Base-by-base conservation (phyloP, 768 basidiomycete genomes). In the Asterophora lycoperdoides region DNA sequence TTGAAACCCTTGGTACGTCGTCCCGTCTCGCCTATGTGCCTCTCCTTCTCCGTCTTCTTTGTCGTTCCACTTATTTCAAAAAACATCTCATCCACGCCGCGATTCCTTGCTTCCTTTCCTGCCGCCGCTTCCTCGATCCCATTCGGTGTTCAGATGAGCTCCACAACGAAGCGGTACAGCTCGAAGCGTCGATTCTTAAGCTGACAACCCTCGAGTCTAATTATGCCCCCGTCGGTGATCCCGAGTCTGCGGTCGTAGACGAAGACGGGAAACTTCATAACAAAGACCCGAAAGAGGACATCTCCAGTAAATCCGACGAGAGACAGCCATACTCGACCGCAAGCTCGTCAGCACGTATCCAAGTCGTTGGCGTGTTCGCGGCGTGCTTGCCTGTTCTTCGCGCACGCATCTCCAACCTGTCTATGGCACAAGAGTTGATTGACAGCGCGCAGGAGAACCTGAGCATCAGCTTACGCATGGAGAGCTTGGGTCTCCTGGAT, bases 391-490 rank as follows among this genome's bases (percentile, higher is more conserved):
- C 78, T 15, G 68, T 79, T 18, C 59, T 80, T 3, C 65, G 67
- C 9, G 75, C 75, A 1, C 72, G 79, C 3, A 67, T 67, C 5
- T 68, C 68, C 9, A 79, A 79, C 51, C 53, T 80, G 15, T 52
- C 64, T 11, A 68, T 76, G 69, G 78, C 78, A 0, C 73, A 72
- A 42, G 73, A 76, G 20, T 64, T 80, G 15, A 63, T 79, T 19
- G 73, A 77, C 48, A 70, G 72, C 18, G 72, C 74, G 11, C 73
- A 78, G 38, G 76, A 79, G 58, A 79, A 76, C 48, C 60, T 71
- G 18, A 75, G 71, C 41, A 67, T 76, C 28, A 65, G 62, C 38
- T 55, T 79, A 29, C 64, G 73, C n/a, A 68, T 78, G 67, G 76
- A 78, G 56, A 74, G 73, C 53, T 56, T 78, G 53, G 74, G 73